Base-by-base conservation (phyloP, 1,284 basidiomycete species). In the Neotropicomus parvogracilis region DNA sequence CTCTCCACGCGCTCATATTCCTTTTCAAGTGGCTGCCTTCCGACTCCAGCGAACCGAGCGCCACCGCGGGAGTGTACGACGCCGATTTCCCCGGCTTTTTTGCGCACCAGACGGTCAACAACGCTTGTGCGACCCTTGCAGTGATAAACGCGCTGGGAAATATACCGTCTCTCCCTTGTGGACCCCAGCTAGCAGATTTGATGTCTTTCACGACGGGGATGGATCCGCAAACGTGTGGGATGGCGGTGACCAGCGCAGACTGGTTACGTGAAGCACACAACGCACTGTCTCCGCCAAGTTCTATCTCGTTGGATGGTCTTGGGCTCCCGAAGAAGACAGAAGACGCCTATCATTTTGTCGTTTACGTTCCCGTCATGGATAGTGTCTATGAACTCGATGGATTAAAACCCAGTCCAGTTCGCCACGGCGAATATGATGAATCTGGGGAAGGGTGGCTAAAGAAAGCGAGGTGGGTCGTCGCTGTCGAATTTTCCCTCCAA, bases 91-190 rank as follows among this genome's bases (percentile, higher is more conserved):
- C 87, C 6, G 90, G 91, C 7, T 94, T 92, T 70, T 95, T 94
- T 64, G 89, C 90, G 1, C 88, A 93, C 60, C 91, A 95, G 69
- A 89, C 91, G 41, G 91, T 95, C 58, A 92, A 94, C 71, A 97
- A 97, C 60, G 90, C 91, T 5, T 95, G 93, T 60, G 92, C 91
- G 12, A 94, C 92, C 12, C 75, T 97, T 36, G 93, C 94, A 1
- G 90, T 97, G 17, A 73, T 97, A 53, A 97, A 97, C 64, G 91
- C 91, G 21, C 75, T 93, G n/a, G 88, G 91, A 60, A 95, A 95
- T 67, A 87, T 95, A 53, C 80, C 81, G 1, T 77, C 78, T 5
- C 75, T 92, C 19, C 68, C 73, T 33, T 78, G 79, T 50, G 89
- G 91, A 8, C 61, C 78, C 4, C 85, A 91, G 62, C 75, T 97